Conservation (phyloP, 148 eudicot species). For the Simmondsia chinensis region DNA sequence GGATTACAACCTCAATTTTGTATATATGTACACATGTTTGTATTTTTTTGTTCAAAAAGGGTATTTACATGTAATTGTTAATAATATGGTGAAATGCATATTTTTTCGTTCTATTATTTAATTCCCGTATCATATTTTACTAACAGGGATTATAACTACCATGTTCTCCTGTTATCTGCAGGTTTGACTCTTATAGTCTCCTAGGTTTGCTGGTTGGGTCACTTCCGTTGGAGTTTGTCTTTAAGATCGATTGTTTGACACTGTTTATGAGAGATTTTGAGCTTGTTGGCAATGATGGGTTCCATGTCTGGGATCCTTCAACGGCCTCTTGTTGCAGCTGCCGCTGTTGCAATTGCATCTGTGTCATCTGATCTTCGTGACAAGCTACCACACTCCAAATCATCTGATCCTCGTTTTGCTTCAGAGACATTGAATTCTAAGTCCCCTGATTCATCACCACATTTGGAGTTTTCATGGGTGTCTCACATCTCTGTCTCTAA, state of each 20-base stretch:
- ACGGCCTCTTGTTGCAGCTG: conserved; percentile 72
- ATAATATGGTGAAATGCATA: background rate
- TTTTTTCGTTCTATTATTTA: background rate
- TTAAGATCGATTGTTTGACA: conserved; percentile 4
- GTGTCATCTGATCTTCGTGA: conserved; percentile 63
- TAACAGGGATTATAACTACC: conserved; percentile 2
- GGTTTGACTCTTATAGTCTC: conserved; percentile 13
- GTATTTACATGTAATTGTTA: no score
- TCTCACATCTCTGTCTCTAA: conserved; percentile 62
- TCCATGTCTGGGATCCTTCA: conserved; percentile 65
- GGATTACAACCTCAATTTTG: no score
- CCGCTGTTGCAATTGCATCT: conserved; percentile 81
- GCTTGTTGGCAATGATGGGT: conserved; percentile 32
- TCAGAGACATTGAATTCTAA: conserved; percentile 26
- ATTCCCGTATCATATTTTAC: no score
- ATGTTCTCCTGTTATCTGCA: conserved; percentile 16
- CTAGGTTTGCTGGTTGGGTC: background rate
- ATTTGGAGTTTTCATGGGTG: conserved; percentile 51
- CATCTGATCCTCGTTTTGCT: conserved; percentile 21
- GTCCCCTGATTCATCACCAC: conserved; percentile 10
- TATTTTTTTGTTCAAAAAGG: no score
- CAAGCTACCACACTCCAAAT: conserved; percentile 35
- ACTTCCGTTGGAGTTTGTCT: conserved; percentile 5
- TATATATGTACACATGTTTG: no score
- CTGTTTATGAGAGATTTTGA: conserved; percentile 29